Evolutionary conservation across 208 protist genomes (phyloP), one percentile per base, ranked within the genome.

Genomic region (Angomonas deanei): DNA sequence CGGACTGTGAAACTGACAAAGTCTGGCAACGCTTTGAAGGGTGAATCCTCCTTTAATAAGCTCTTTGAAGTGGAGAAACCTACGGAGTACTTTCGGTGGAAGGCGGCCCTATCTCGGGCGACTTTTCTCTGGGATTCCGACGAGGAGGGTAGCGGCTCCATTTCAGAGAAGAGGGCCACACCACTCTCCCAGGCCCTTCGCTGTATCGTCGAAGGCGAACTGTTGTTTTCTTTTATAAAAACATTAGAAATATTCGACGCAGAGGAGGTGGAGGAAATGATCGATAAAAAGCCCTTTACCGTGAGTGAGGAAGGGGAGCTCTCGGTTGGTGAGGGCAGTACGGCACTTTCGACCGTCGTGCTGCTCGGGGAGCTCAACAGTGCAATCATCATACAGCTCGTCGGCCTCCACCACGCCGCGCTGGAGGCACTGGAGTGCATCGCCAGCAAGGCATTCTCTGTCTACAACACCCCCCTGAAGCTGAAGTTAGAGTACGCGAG

Each of bases 71-170:
- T 58, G 23, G 27, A 38, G 3, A 21, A 5, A 0, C 1, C 10
- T 0, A n/a, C 21, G 11, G 66, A 71, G 31, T 47, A 64, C 38
- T 61, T 46, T 10, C 1, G 27, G 2, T 71, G 66, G 66, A 57
- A 71, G 36, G 66, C 57, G 6, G 24, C 36, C 17, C 38, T 71
- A 10, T 36, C 26, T 5, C 66, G 66, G 17, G 66, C 66, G 10
- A 3, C 38, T 3, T 54, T 65, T 17, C 39, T 71, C 26, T 71
- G 66, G 64, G 39, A 23, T n/a, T 30, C 27, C 1, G 53, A 33
- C 8, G 53, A 42, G 19, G 24, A 49, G 19, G 27, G 39, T 23
- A 4, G 39, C 5, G 17, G 17, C 42, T 5, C 23, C 19, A n/a
- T 50, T n/a, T 19, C 17, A 4, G 42, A 50, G 8, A 50, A n/a